Evolutionary conservation across 1,284 basidiomycete genomes (phyloP), one percentile per base, ranked within the genome.

Genomic region (Phylloporus sp.): DNA sequence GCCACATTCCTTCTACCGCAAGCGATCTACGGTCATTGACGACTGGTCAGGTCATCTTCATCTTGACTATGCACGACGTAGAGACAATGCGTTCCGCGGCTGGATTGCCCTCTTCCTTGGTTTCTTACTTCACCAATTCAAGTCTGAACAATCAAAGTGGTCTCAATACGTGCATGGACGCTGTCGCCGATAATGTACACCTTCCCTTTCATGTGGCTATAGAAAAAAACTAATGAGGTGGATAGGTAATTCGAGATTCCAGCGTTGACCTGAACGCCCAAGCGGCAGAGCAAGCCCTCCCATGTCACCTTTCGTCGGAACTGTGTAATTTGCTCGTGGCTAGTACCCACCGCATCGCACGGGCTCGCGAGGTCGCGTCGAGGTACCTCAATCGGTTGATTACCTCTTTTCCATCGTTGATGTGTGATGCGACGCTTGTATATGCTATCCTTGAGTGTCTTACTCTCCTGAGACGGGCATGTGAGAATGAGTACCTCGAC

Each of bases 341-440:
- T 45, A 93, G 93, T 78, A 96, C 95, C 10, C 95, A 98, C 79
- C 89, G 95, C 20, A 89, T 95, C 65, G 83, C 87, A 45, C 93
- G 93, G 77, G 94, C 94, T 64, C 88, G 97, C 53, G 91, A 93
- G 49, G 86, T 95, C 29, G 94, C 97, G 1, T 87, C 91, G 64
- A 90, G 88, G 78, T 98, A 94, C 76, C 85, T 98, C 35, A 90
- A 96, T 80, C 89, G 91, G 52, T 84, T 99, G 58, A 90, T 99
- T 71, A 92, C 91, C n/a, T 94, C 94, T 2, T 98, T 98, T 81
- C 97, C 98, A 1, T 96, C 95, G 12, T 83, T 99, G 68, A 92
- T 99, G 87, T 99, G 97, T 80, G 93, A 97, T 77, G 88, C 92
- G 17, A 87, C 92, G 19, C 86, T 99, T 45, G 94, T 99, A 10